Evolutionary conservation across 345 rosid genomes (phyloP).

Genomic region (Citrus inodora): DNA sequence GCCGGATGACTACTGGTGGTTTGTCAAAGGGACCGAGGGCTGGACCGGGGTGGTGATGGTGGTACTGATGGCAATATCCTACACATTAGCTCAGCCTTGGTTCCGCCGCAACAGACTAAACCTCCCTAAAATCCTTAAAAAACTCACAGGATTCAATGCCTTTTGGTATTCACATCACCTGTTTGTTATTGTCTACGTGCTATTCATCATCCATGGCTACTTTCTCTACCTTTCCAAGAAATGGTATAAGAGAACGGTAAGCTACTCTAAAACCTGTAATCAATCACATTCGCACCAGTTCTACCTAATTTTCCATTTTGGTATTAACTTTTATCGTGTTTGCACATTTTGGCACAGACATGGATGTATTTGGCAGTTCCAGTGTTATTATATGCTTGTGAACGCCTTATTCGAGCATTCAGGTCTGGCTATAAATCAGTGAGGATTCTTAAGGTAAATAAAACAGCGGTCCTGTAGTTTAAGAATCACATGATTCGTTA

Average conservation of each 20-base stretch:
- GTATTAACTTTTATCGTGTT: neutral
- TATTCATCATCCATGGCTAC: slow-evolving; percentile 66
- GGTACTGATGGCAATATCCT: slow-evolving; percentile 63
- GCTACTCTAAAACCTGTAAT: slow-evolving; percentile 1
- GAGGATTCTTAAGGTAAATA: slow-evolving; percentile 59
- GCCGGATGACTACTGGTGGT: slow-evolving; percentile 73
- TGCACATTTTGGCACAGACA: slow-evolving; percentile 39
- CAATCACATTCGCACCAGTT: neutral
- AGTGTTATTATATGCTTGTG: slow-evolving; percentile 44
- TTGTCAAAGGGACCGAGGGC: slow-evolving; percentile 66
- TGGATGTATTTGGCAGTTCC: slow-evolving; percentile 92
- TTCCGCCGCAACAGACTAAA: slow-evolving; percentile 61
- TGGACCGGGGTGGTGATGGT: slow-evolving; percentile 78
- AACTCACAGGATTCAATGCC: slow-evolving; percentile 76
- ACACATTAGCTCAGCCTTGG: slow-evolving; percentile 67
- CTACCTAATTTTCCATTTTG: neutral
- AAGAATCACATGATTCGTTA: neutral
- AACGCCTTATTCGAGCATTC: slow-evolving; percentile 58
- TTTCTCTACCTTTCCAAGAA: slow-evolving; percentile 57
- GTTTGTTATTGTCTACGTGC: slow-evolving; percentile 63
- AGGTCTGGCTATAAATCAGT: slow-evolving; percentile 64
- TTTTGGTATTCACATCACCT: slow-evolving; percentile 90
- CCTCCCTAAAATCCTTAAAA: slow-evolving; percentile 52
- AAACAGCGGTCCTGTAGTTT: neutral
- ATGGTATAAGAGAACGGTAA: slow-evolving; percentile 75